Evolutionary conservation across 2,329 filamentous ascomycete genomes (phyloP).

Genomic region (Penicillium sp.): DNA sequence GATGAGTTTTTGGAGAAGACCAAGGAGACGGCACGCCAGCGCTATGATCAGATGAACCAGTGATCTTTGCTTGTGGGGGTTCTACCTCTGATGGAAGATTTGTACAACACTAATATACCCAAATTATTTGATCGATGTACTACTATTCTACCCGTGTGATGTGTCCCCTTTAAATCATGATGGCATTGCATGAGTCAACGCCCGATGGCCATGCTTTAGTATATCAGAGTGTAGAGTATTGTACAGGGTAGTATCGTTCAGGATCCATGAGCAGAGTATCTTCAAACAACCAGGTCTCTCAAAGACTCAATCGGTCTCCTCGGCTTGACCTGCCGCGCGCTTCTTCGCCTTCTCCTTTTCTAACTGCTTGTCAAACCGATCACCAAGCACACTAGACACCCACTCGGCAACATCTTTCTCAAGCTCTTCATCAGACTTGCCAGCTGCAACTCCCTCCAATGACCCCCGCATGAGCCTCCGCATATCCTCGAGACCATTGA

Average conservation of each 20-base stretch:
- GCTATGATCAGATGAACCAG: constrained; percentile 48
- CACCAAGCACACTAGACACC: constrained; percentile 51
- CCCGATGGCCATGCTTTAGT: constrained; percentile 9
- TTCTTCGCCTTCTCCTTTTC: constrained; percentile 35
- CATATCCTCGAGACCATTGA: constrained; percentile 69
- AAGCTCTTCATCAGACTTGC: constrained; percentile 48
- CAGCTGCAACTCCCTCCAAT: constrained; percentile 59
- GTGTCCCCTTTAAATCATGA: neutral
- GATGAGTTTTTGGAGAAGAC: constrained; percentile 53
- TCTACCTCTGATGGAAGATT: neutral
- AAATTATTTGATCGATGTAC: neutral
- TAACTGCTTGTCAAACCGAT: constrained; percentile 50
- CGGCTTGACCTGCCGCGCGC: constrained; percentile 14
- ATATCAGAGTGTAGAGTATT: constrained; percentile 18
- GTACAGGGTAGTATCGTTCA: constrained; percentile 24
- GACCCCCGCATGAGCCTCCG: constrained; percentile 60
- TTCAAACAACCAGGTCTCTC: neutral
- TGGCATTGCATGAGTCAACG: constrained; percentile 13
- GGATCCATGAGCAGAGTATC: constrained; percentile 26
- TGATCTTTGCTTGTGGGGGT: constrained; percentile 6
- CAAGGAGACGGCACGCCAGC: constrained; percentile 49
- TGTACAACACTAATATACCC: constrained; percentile 16
- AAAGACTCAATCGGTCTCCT: constrained; percentile 2
- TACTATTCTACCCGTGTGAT: neutral
- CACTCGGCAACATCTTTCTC: constrained; percentile 59